These are phyloP conservation scores for Alternaria burnsii DNA, from an alignment of 2,329 filamentous ascomycete species.

Conservation along the genomic window DNA sequence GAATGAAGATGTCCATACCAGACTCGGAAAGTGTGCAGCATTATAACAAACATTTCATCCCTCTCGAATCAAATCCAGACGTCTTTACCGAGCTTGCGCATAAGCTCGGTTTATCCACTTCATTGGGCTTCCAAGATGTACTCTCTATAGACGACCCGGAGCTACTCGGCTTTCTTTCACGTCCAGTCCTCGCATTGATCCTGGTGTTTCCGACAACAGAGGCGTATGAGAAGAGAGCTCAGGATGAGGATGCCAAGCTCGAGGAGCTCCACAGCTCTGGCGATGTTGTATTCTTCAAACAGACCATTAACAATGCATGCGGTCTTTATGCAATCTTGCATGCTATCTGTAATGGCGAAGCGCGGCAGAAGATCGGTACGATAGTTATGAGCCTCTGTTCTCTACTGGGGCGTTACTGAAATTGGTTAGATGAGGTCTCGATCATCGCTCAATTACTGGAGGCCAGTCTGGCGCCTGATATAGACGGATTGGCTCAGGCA, in stretches of 20 bases:
- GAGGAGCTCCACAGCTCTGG: slow-evolving; percentile 72
- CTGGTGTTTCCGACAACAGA: slow-evolving; percentile 86
- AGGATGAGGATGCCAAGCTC: slow-evolving; percentile 72
- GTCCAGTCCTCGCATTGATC: slow-evolving; percentile 85
- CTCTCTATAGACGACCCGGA: slow-evolving; percentile 84
- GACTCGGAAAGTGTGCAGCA: not conserved
- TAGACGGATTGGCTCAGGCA: slow-evolving; percentile 24
- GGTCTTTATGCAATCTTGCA: slow-evolving; percentile 90
- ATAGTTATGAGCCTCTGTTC: slow-evolving; percentile 10
- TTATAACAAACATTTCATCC: slow-evolving; percentile 39
- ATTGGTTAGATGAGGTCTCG: slow-evolving; percentile 17
- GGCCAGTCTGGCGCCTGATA: slow-evolving; percentile 12
- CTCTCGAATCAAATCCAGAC: slow-evolving; percentile 77
- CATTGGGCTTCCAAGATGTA: slow-evolving; percentile 84
- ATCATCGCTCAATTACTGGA: slow-evolving; percentile 24
- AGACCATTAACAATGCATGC: slow-evolving; percentile 94
- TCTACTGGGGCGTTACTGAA: slow-evolving; percentile 4
- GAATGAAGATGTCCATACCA: not conserved
- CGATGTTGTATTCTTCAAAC: slow-evolving; percentile 86
- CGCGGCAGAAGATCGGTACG: slow-evolving; percentile 67
- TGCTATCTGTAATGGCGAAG: slow-evolving; percentile 78
- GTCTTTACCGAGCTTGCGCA: slow-evolving; percentile 86
- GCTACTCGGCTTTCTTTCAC: slow-evolving; percentile 82
- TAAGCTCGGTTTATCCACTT: slow-evolving; percentile 77
- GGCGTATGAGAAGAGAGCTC: slow-evolving; percentile 76